These are phyloP conservation scores for Lachnellula arida DNA, from an alignment of 2,329 filamentous ascomycete species.

Conservation along the genomic window DNA sequence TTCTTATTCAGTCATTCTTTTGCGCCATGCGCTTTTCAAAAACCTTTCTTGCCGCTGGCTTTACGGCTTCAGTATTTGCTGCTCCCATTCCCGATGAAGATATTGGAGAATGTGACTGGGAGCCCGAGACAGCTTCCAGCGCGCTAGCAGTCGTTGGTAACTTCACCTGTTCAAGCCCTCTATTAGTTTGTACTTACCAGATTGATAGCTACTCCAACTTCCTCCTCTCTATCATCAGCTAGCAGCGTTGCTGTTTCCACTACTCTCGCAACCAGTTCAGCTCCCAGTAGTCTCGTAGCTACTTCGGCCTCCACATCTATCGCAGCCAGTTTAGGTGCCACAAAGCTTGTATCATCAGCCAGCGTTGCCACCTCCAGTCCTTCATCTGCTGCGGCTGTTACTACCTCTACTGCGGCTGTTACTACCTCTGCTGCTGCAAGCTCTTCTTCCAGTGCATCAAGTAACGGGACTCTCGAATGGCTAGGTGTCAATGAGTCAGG, in stretches of 20 bases:
- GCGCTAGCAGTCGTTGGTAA: not conserved
- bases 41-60: not conserved
- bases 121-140: not conserved
- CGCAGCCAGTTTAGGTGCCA: not conserved
- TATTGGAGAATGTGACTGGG: not conserved
- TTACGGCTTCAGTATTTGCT: not conserved
- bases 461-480: constrained; percentile 1
- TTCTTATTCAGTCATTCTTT: not conserved
- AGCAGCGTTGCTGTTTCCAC: not conserved
- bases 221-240: not conserved
- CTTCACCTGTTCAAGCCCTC: not conserved
- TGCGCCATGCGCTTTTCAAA: not conserved
- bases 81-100: not conserved
- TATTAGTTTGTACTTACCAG: no score
- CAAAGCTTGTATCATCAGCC: not conserved
- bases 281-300: not conserved
- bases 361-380: not conserved
- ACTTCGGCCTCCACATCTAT: not conserved
- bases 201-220: no score
- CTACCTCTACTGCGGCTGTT: not conserved
- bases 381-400: not conserved
- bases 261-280: not conserved
- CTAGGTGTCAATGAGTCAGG: constrained; percentile 42
- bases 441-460: not conserved
- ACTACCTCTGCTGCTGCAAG: not conserved